These are phyloP conservation scores for Collybia nuda DNA, from an alignment of 768 basidiomycete genomes.

Conservation along the genomic window DNA sequence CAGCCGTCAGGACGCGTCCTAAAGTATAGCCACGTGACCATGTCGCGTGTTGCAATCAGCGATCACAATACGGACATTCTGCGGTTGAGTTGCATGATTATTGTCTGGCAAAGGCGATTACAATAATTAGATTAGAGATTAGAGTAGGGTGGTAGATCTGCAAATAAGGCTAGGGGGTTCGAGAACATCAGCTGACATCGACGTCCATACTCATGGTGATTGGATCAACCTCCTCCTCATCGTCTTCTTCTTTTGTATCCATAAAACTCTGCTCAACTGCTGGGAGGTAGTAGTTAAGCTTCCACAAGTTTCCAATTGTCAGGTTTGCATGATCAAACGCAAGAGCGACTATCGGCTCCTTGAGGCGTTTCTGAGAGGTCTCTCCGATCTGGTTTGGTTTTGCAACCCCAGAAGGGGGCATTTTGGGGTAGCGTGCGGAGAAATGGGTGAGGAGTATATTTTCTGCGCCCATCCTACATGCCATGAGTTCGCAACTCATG, in stretches of 20 bases:
- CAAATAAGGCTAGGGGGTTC: too few species aligned
- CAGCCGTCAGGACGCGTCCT: too few species aligned
- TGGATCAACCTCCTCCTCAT: slow-evolving; percentile 22
- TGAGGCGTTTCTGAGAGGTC: slow-evolving; percentile 8
- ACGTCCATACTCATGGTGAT: slow-evolving; percentile 15
- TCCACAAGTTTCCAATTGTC: slow-evolving; percentile 81
- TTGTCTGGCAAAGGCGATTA: too few species aligned
- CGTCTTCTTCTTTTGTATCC: slow-evolving; percentile 53
- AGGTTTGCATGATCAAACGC: slow-evolving; percentile 83
- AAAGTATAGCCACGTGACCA: too few species aligned
- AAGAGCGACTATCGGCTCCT: slow-evolving; percentile 57
- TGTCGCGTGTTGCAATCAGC: too few species aligned
- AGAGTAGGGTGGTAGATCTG: too few species aligned
- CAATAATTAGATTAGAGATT: too few species aligned
- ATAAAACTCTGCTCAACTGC: slow-evolving; percentile 64
- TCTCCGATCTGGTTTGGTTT: slow-evolving; percentile 8
- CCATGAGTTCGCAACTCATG: not conserved
- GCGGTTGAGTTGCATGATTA: too few species aligned
- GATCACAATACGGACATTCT: too few species aligned
- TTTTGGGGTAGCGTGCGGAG: slow-evolving; percentile 89
- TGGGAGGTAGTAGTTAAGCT: slow-evolving; percentile 72
- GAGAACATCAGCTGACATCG: slow-evolving; percentile 13
- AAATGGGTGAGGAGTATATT: slow-evolving; percentile 94
- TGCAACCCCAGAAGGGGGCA: slow-evolving; percentile 55
- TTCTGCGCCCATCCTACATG: slow-evolving; percentile 75